Evolutionary conservation across 306 rosid species (phyloP), one percentile per base, ranked within the genome.

Genomic region (Myrica gale): DNA sequence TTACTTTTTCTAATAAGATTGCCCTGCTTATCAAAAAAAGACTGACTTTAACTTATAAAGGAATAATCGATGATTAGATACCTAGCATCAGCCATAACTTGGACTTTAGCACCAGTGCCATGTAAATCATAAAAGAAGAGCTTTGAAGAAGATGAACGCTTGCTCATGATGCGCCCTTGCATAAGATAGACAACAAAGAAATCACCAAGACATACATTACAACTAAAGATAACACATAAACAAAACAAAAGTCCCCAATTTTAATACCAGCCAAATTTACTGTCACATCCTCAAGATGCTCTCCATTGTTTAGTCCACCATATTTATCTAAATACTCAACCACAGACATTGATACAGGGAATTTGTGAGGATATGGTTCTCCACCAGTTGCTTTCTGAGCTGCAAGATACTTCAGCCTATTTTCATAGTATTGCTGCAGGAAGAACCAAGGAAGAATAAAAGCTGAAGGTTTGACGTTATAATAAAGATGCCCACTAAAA

Each of bases 71-170:
- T 3, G 37, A 48, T 72, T 15, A 41, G n/a, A 65, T 85, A 93
- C 98, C 96, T 90, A 50, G 89, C 91, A 86, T 90, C 96, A 11
- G 95, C 88, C 95, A 93, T 89, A 52, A 93, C 96, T 86, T 93
- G 98, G 60, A 90, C 93, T 78, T 93, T 90, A 76, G 54, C 78
- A 73, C 86, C 85, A 52, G 52, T 84, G 65, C 90, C 92, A 74
- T 89, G 88, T 50, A 93, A 84, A 53, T 90, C 98, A 78, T 93
- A 93, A 74, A 93, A 93, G 66, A 88, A 80, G 32, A 93, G 90
- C 84, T 88, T 93, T 5, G 91, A 80, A 50, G 90, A 86, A 62
- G 96, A 90, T 4, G 96, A 70, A 2, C 96, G 87, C 68, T 93
- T 93, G 85, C 88, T 85, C 91, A 83, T 85, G 51, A 85, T 85